phyloP scores from a whole-genome alignment of 164 flowering plant species.

The Pachysandra terminalis region DNA sequence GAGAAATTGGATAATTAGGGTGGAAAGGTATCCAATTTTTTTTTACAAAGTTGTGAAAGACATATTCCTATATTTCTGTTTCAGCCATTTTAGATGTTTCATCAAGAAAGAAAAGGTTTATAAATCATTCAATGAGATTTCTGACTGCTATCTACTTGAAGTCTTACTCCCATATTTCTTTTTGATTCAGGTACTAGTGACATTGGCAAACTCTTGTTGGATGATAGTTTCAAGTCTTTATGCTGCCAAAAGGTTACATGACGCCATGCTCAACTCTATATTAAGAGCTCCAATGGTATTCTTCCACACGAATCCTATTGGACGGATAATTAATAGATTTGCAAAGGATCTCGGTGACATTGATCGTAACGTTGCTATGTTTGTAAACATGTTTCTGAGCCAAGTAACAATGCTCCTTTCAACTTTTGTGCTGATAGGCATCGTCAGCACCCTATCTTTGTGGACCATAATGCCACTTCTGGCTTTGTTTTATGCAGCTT shows the following conservation, averaged over 20 bases:
- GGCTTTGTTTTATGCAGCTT: conserved; percentile 83
- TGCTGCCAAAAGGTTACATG: conserved; percentile 91
- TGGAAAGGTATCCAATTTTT: no score
- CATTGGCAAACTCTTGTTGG: conserved; percentile 91
- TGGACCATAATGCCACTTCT: conserved; percentile 99
- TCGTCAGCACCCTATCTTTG: conserved; percentile 90
- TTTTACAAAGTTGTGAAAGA: not conserved
- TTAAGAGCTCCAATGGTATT: conserved; percentile 98
- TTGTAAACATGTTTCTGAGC: conserved; percentile 73
- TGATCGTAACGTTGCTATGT: conserved; percentile 82
- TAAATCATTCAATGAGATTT: not conserved
- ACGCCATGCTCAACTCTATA: conserved; percentile 84
- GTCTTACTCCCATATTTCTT: not conserved
- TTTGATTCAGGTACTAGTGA: conserved; percentile 69
- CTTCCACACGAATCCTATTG: conserved; percentile 95
- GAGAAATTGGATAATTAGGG: no score
- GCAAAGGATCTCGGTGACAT: conserved; percentile 97
- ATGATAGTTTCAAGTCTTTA: conserved; percentile 83
- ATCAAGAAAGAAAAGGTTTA: not conserved
- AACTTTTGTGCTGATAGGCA: conserved; percentile 88
- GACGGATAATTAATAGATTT: conserved; percentile 91
- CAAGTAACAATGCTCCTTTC: conserved; percentile 88
- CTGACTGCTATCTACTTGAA: conserved; percentile 4
- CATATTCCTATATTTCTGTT: no score
- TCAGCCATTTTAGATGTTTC: not conserved